Conservation (phyloP, 2,329 filamentous ascomycete species). For the Dothistroma pini region DNA sequence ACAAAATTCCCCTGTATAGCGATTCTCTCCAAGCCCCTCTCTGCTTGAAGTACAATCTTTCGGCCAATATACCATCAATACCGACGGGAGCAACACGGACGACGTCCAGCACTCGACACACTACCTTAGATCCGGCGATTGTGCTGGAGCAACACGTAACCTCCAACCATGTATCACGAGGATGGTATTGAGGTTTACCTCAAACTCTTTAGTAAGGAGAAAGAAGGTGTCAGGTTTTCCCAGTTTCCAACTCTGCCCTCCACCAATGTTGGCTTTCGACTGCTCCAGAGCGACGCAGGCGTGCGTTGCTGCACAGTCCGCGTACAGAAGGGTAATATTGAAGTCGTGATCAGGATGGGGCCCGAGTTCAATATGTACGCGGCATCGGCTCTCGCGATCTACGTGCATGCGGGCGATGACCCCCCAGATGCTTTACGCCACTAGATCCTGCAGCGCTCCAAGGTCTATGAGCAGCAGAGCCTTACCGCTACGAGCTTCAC, state of each 20-base stretch:
- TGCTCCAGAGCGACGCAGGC: no score
- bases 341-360: not conserved
- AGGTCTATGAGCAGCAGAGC: not conserved
- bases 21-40: no score
- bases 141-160: not conserved
- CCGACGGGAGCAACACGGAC: not conserved
- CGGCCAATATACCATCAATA: no score
- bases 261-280: not conserved
- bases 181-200: constrained; percentile 10
- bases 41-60: no score
- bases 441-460: not conserved
- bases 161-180: not conserved
- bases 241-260: not conserved
- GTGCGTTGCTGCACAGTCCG: not conserved
- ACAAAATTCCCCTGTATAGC: no score
- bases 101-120: not conserved
- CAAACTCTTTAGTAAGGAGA: not conserved
- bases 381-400: not conserved
- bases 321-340: not conserved
- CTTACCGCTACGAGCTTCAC: no score
- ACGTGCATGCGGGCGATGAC: not conserved
- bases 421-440: not conserved
- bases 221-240: not conserved
- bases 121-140: not conserved
- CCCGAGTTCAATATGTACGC: not conserved